phyloP scores from a whole-genome alignment of 352 stramenopile genomes.

The Globisporangium orthogonon region DNA sequence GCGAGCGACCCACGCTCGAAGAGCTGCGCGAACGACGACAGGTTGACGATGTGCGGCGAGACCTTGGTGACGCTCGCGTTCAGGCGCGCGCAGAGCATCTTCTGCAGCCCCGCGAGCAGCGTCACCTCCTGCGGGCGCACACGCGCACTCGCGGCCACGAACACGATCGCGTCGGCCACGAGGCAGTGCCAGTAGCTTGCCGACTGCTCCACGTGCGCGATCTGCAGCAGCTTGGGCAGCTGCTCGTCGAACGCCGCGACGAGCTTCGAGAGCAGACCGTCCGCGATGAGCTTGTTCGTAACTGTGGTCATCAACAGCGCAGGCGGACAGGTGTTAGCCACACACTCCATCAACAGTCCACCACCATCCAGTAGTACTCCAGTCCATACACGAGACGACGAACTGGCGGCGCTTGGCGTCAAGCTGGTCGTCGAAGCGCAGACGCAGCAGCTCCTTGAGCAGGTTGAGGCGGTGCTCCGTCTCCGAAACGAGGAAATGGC shows the following conservation, averaged over 20 bases:
- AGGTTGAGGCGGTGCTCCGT: slow-evolving; percentile 69
- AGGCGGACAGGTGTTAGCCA: background rate
- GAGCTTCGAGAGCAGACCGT: slow-evolving; percentile 49
- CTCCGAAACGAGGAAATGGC: slow-evolving; percentile 73
- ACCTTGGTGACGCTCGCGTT: slow-evolving; percentile 60
- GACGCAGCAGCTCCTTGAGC: slow-evolving; percentile 64
- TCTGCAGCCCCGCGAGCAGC: slow-evolving; percentile 39
- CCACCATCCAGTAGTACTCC: background rate
- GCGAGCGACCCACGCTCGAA: slow-evolving; percentile 62
- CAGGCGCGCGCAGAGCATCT: slow-evolving; percentile 50
- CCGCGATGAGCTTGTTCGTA: slow-evolving; percentile 57
- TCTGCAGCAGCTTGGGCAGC: slow-evolving; percentile 46
- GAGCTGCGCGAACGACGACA: slow-evolving; percentile 66
- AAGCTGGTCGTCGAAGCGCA: slow-evolving; percentile 52
- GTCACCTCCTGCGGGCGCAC: slow-evolving; percentile 48
- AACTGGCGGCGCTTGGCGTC: slow-evolving; percentile 57
- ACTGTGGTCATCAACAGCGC: slow-evolving; percentile 9
- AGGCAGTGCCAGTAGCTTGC: slow-evolving; percentile 77
- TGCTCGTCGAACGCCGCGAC: slow-evolving; percentile 35
- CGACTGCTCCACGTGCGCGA: slow-evolving; percentile 51
- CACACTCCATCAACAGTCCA: background rate
- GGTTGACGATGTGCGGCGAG: slow-evolving; percentile 77
- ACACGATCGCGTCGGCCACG: slow-evolving; percentile 60
- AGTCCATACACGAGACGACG: slow-evolving; percentile 33
- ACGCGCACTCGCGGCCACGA: slow-evolving; percentile 49